Evolutionary conservation across 345 rosid species (phyloP), one percentile per base, ranked within the genome.

Genomic region (Psidium guajava): DNA sequence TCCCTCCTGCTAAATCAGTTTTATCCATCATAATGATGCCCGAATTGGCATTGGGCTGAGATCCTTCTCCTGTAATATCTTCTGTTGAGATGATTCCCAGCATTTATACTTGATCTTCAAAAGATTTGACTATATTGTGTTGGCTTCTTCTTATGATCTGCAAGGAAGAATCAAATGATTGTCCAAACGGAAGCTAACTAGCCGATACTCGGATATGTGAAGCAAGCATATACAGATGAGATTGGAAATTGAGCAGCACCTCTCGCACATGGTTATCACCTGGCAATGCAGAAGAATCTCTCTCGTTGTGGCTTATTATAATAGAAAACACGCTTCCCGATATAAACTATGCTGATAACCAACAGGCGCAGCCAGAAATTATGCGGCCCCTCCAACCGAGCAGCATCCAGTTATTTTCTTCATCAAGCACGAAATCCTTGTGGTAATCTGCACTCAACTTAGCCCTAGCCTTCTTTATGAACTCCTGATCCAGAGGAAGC

Each of bases 301-400:
- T 56, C 59, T 22, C 4, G 11, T 56, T 5, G 12, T 56, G 13
- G 59, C n/a, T 73, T 73, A 28, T 20, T 14, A 32, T 28, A 3
- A 16, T 28, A 73, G 42, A 28, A 73, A 73, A 32, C 22, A 28
- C 32, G 24, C 42, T 56, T 90, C 84, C 90, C 86, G 85, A 13
- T n/a, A 6, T 16, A 77, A 83, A 59, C 85, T 85, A 88, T 5
- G 83, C 84, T 28, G 92, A 91, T 27, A 85, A 88, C 94, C 94
- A 94, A 21, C 88, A 87, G 9, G 93, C 85, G 36, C 89, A 87
- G 69, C 93, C 93, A 36, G n/a, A 52, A 2, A 88, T 36, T 15
- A 92, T 87, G 28, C 93, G 83, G 8, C 95, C 96, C 88, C 92
- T 92, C 96, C 94, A 92, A 13, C 93, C 93, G 40, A 89, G 92